These are phyloP conservation scores for Mycena kentingensis DNA, from an alignment of 768 basidiomycete genomes.

Conservation along the genomic window DNA sequence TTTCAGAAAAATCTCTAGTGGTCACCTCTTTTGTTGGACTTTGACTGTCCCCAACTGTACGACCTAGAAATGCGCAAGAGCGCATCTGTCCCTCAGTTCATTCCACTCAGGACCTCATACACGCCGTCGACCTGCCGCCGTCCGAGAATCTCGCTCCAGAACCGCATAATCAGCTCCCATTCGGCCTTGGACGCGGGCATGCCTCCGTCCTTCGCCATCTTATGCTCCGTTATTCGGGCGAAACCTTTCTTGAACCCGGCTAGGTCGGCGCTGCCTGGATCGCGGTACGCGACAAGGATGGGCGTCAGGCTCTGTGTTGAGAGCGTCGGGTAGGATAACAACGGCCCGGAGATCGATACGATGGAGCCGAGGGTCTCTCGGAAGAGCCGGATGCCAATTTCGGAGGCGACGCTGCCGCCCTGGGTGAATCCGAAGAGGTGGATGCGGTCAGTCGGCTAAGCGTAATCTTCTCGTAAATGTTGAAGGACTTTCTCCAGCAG, in stretches of 20 bases:
- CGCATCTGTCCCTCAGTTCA: too few relatives aligned
- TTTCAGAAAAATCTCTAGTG: too few relatives aligned
- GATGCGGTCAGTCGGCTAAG: conserved; percentile 69
- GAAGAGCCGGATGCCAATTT: conserved; percentile 64
- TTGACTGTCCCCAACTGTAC: too few relatives aligned
- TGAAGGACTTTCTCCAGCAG: conserved; percentile 53
- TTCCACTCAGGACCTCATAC: conserved; percentile 66
- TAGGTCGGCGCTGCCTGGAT: conserved; percentile 47
- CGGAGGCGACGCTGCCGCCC: conserved; percentile 77
- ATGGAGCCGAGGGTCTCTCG: conserved; percentile 62
- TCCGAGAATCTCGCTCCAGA: conserved; percentile 75
- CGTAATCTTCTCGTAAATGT: conserved; percentile 59
- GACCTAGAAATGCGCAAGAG: too few relatives aligned
- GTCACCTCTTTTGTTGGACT: too few relatives aligned
- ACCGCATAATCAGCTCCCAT: conserved; percentile 84
- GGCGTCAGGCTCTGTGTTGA: conserved; percentile 58
- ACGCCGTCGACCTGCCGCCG: conserved; percentile 60
- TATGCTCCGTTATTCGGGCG: conserved; percentile 48
- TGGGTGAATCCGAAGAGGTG: conserved; percentile 90
- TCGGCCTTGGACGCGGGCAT: conserved; percentile 80
- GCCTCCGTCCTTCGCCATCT: conserved; percentile 47
- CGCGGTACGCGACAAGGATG: conserved; percentile 59
- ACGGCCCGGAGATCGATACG: conserved; percentile 67
- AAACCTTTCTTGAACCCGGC: conserved; percentile 63
- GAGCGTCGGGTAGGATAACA: conserved; percentile 77